Conservation (phyloP, 106 monocot genomes). For the Platanthera zijinensis region DNA sequence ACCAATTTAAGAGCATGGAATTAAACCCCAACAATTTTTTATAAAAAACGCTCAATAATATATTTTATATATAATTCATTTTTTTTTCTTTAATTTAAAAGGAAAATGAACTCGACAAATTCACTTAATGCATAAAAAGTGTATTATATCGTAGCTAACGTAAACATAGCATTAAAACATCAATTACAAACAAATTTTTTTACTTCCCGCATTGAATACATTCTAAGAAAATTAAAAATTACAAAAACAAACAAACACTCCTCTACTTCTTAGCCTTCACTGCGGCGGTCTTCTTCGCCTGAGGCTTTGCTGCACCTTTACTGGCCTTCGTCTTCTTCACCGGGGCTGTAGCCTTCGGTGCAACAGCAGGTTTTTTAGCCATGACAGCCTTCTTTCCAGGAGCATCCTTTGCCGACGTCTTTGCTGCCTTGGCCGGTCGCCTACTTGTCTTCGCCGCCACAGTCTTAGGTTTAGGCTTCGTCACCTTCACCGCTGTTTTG, state of each 20-base stretch:
- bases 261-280: not conserved
- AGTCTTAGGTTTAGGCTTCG: slow-evolving; percentile 4
- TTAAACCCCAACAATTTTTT: no score
- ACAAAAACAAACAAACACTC: not conserved
- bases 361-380: not conserved
- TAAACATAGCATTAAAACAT: not conserved
- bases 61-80: no score
- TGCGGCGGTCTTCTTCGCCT: not conserved
- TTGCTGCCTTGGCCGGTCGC: slow-evolving; percentile 1
- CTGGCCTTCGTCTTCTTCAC: not conserved
- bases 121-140: no score
- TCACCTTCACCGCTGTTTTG: not conserved
- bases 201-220: not conserved
- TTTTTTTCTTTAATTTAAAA: no score
- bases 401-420: slow-evolving; percentile 7
- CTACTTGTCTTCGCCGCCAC: not conserved
- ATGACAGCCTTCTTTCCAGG: not conserved
- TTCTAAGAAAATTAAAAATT: not conserved
- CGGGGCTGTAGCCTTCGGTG: not conserved
- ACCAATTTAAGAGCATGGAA: no score
- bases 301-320: not conserved
- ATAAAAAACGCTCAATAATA: no score
- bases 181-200: no score
- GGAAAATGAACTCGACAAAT: no score
- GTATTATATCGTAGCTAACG: not conserved